These are phyloP conservation scores for Hymenoscyphus fructigenus DNA, from an alignment of 2,329 filamentous ascomycete genomes.

Conservation along the genomic window DNA sequence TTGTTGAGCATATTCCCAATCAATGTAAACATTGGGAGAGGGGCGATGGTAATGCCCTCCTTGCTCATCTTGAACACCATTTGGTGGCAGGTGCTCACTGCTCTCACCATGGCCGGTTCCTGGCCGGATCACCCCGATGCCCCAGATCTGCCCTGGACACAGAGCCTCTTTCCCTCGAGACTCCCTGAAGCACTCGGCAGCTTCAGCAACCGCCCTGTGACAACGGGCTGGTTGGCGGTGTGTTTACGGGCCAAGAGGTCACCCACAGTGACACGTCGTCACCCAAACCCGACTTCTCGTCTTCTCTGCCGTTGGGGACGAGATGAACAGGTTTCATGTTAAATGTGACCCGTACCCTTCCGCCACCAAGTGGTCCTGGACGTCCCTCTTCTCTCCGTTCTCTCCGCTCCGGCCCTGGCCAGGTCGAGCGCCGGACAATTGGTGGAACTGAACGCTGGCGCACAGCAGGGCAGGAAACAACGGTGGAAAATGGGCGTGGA, in stretches of 20 bases:
- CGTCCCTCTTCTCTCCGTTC: not conserved
- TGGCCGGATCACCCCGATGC: not conserved
- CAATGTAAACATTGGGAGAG: not conserved
- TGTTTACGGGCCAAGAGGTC: not conserved
- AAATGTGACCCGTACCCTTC: too few relatives aligned
- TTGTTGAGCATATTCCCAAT: not conserved
- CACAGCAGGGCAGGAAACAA: too few relatives aligned
- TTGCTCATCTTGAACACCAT: not conserved
- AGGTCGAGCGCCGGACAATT: not conserved
- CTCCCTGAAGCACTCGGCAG: not conserved
- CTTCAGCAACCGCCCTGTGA: not conserved
- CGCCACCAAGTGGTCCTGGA: not conserved
- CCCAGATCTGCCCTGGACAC: not conserved
- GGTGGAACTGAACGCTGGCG: not conserved
- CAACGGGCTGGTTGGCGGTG: not conserved
- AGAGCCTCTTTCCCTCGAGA: not conserved
- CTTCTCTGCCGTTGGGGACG: not conserved
- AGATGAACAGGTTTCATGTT: not conserved
- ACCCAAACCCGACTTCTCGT: not conserved
- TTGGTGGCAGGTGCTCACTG: not conserved
- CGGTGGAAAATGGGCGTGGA: too few relatives aligned
- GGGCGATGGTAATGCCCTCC: not conserved
- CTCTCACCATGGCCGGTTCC: not conserved
- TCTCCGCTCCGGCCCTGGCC: not conserved
- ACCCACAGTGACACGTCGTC: not conserved